Conservation (phyloP, 768 basidiomycete genomes). For the Rubroboletus pulcherrimus region DNA sequence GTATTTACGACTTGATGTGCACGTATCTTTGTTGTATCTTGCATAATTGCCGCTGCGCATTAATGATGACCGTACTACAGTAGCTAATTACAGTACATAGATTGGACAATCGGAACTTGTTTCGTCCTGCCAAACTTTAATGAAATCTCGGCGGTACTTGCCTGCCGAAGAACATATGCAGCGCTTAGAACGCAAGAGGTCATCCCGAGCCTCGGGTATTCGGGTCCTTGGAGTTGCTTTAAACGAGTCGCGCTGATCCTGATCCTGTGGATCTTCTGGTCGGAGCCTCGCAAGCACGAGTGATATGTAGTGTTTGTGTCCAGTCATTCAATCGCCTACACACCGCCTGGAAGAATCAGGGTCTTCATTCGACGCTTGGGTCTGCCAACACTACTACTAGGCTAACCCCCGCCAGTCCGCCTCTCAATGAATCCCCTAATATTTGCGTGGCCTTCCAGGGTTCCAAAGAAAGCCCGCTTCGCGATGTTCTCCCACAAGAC, state of each 20-base stretch:
- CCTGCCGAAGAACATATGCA: constrained; percentile 6
- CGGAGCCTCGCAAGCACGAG: not conserved
- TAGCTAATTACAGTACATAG: constrained; percentile 9
- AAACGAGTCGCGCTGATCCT: constrained; percentile 12
- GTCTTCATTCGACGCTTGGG: not conserved
- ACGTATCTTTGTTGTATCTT: constrained; percentile 11
- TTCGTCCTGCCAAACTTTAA: not conserved
- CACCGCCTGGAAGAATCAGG: not conserved
- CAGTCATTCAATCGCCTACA: constrained; percentile 5
- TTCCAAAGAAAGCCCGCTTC: constrained; percentile 81
- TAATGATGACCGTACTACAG: constrained; percentile 10
- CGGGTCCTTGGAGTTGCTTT: not conserved
- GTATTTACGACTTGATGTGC: constrained; percentile 15
- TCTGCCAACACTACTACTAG: not conserved
- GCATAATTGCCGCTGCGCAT: constrained; percentile 11
- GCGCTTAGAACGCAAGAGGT: constrained; percentile 5
- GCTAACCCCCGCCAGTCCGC: constrained; percentile 43
- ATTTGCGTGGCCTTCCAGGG: constrained; percentile 69
- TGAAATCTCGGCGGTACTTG: not conserved
- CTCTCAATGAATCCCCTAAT: constrained; percentile 80
- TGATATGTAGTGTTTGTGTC: not conserved
- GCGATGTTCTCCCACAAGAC: constrained; percentile 78
- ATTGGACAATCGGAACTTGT: not conserved
- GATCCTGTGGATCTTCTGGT: constrained; percentile 4
- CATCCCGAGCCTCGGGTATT: constrained; percentile 13